Evolutionary conservation across 2,329 filamentous ascomycete species (phyloP), one percentile per base, ranked within the genome.

Genomic region (Truncatella angustata): DNA sequence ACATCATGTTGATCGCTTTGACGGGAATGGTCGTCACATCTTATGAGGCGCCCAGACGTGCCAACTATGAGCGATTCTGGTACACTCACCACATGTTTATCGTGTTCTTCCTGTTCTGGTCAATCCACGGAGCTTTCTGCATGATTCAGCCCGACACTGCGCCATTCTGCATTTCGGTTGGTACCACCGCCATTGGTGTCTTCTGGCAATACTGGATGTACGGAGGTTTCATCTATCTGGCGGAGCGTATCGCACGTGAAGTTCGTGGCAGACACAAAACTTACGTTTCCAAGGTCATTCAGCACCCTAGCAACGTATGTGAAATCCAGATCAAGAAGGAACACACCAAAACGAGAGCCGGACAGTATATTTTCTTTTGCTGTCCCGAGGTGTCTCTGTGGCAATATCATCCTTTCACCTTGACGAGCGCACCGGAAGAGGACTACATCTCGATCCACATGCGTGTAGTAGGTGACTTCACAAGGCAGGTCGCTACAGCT

Each of bases 241-340:
- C 82, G n/a, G 90, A 95, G 73, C 80, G 89, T 55, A 77, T 92
- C 52, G 84, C 88, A 18, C 84, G 90, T 56, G 90, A 94, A 70
- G 74, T 93, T 36, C 85, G 90, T 49, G 90, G 90, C 42, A 81
- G 85, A 23, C 88, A 93, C 75, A 90, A 87, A 78, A 93, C 90
- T 14, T 91, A 88, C 67, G 88, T 95, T 54, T 91, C 88, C 58
- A 94, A 94, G 74, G 90, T 95, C 56, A 86, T 95, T 58, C 90
- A 94, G 73, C 90, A 95, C 69, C 90, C 90, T 6, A 91, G 88
- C 75, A 91, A 91, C 63, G 90, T 95, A 16, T 89, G 88, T 68
- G 90, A 95, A 72, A 92, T 95, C 55, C 90, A 94, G 73, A 91
- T 95, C 74, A 92, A 93, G 78, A 94, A 94, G 72, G 88, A 92